Base-by-base conservation (phyloP, 192 early-diverging fungal genomes). In the Umbelopsis sp. region DNA sequence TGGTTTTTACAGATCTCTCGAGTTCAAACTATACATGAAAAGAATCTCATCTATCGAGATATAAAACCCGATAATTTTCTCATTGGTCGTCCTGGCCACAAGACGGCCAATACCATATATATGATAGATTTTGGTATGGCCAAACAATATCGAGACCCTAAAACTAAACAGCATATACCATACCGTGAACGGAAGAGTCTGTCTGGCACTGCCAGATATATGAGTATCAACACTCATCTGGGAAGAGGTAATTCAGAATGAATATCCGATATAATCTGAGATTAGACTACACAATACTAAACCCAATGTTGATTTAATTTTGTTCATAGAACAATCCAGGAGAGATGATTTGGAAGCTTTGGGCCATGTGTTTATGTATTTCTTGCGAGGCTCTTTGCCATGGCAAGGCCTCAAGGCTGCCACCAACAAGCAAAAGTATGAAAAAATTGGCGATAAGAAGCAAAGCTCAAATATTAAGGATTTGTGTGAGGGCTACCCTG, bases 31-130 rank as follows among this genome's bases (percentile, higher is more conserved):
- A 92, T 99, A 49, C 97, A 99, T 77, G 95, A 99, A 71, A 85
- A 90, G 74, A 95, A 95, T 76, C 78, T 97, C 61, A 93, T 99
- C 46, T 99, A 99, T 80, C 89, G 97, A 46, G 97, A 99, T 81
- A 97, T 99, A 78, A 99, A 99, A 81, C 97, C 97, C 30, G 97
- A 99, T 80, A 99, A 99, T 86, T 99, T 99, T 73, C 81, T 99
- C 71, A 91, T 97, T 71, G 97, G 97, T 27, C 87, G 91, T 41
- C 89, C 91, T 2, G 75, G 80, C 55, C 86, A 86, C 18, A 78
- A 77, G 35, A 79, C 81, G 22, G 84, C 81, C 45, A 91, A 87
- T 72, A 77, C 82, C 71, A 86, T 99, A 21, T 93, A 92, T 76
- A 88, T 99, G 77, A 91, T 99, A 72, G 97, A 99, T 82, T 98